Evolutionary conservation across 2,329 filamentous ascomycete species (phyloP), one percentile per base, ranked within the genome.

Genomic region (Stagonosporopsis vannaccii): DNA sequence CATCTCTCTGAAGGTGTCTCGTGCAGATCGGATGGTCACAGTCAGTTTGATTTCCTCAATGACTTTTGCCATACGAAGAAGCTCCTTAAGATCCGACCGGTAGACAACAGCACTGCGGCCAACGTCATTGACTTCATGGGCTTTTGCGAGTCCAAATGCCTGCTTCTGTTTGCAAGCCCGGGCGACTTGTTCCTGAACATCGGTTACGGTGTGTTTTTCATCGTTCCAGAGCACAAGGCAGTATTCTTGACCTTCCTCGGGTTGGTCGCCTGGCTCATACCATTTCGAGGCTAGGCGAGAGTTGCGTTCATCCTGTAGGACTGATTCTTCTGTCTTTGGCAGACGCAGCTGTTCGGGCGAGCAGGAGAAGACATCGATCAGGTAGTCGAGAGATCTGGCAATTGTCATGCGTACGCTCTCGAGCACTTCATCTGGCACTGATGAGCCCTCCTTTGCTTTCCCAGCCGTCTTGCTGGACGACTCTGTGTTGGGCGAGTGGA

Each of bases 351-450:
- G 94, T 78, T 99, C 96, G 0, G 96, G 96, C 1, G 94, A 96
- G 78, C 96, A 99, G 2, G 95, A 98, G 62, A 98, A 92, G 59
- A 99, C 92, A 79, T 99, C 95, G 79, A 94, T 97, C 61, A 99
- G 88, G 74, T 97, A 99, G 79, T 99, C 95, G 60, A 98, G 85
- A 11, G 88, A 89, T 56, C 91, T 85, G 2, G 90, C 87, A 61
- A 99, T 88, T 0, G 95, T 98, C 83, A 91, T 91, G 51, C 88
- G 86, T 59, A 98, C 92, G 67, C 87, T 90, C 55, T 87, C 81
- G 28, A 90, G 80, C 48, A 98, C 82, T 37, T 96, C 91, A 28
- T 86, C 82, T 0, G 95, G 91, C 44, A 97, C 78, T 5, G 77
- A 59, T 49, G 76, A 68, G n/a, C 66, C 81, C 42, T 82, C 79